Evolutionary conservation across 306 rosid species (phyloP).

Genomic region (Elaeagnus macrophylla): DNA sequence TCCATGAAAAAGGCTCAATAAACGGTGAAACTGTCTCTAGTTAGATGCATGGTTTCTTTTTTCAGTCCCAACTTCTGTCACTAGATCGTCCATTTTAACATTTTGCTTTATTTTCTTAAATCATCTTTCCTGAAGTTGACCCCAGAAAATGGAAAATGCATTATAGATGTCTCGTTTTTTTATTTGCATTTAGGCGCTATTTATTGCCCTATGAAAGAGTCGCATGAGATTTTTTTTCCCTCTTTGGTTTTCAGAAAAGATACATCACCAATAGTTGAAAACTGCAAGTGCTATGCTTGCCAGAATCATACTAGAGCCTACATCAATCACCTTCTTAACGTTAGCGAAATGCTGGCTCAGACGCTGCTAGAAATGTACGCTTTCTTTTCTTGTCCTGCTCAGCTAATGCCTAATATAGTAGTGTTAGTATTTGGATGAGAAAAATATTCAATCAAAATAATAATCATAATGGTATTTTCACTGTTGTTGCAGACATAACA

Average conservation of each 20-base stretch:
- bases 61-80: no score
- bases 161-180: no score
- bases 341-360: slow-evolving; percentile 93
- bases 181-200: neutral
- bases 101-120: no score
- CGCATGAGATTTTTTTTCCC: neutral
- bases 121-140: no score
- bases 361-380: slow-evolving; percentile 73
- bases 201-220: neutral
- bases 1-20: no score
- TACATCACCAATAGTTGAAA: slow-evolving; percentile 45
- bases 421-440: neutral
- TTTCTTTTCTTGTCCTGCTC: slow-evolving; percentile 4
- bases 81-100: no score
- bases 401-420: neutral
- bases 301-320: slow-evolving; percentile 76
- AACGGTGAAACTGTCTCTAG: no score
- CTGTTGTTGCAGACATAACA: slow-evolving; percentile 69
- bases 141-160: no score
- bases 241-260: slow-evolving; percentile 51
- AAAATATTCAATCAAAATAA: neutral
- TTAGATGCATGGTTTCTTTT: no score
- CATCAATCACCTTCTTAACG: slow-evolving; percentile 83
- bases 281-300: slow-evolving; percentile 82
- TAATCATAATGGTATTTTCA: slow-evolving; percentile 7